These are phyloP conservation scores for Parascedosporium putredinis DNA, from an alignment of 2,329 filamentous ascomycete genomes.

Conservation along the genomic window DNA sequence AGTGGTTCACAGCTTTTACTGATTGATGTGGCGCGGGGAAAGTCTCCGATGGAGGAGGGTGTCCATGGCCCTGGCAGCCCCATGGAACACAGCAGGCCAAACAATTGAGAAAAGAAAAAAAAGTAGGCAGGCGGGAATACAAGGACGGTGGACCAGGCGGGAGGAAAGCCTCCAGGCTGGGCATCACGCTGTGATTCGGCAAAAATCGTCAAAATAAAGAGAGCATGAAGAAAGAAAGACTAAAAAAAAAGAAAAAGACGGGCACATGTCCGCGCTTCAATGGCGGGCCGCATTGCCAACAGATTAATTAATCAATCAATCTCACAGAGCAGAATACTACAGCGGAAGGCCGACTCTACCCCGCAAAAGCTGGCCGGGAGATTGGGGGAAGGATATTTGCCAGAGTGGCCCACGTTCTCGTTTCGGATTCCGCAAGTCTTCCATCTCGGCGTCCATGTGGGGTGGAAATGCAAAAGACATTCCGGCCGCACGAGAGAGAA, in stretches of 20 bases:
- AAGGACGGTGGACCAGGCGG: not conserved
- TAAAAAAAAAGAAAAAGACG: too few relatives aligned
- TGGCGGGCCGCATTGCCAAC: conserved; percentile 4
- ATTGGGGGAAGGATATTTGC: not conserved
- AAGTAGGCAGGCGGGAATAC: not conserved
- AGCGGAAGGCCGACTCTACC: not conserved
- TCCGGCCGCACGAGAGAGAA: too few relatives aligned
- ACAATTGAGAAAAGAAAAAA: not conserved
- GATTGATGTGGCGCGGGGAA: not conserved
- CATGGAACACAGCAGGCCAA: not conserved
- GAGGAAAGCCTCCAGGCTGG: not conserved
- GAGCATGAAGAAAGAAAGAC: too few relatives aligned
- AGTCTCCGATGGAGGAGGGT: conserved; percentile 2
- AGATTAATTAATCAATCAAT: conserved; percentile 4
- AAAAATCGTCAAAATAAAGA: too few relatives aligned
- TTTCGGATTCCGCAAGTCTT: not conserved
- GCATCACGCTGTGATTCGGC: not conserved
- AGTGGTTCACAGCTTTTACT: not conserved
- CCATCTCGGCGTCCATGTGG: not conserved
- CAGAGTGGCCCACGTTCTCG: not conserved
- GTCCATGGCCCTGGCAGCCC: not conserved
- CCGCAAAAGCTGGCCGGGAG: not conserved
- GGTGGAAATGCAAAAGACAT: too few relatives aligned
- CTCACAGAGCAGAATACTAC: not conserved
- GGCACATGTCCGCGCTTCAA: not conserved